Evolutionary conservation across 805 yeast species (phyloP).

Genomic region (Yamadazyma sp.): DNA sequence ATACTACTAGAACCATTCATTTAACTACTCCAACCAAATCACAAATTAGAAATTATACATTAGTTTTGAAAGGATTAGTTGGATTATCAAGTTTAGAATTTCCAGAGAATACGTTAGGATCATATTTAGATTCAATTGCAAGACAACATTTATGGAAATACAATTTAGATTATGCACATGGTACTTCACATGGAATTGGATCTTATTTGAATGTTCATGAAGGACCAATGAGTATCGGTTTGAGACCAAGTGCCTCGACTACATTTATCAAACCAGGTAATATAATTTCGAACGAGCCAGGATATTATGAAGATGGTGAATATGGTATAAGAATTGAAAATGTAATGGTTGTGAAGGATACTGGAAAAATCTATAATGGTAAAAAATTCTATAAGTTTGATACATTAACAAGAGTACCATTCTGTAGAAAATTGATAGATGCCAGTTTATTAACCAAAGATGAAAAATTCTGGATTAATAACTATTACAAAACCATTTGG

Average conservation of each 20-base stretch:
- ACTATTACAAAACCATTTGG: constrained; percentile 60
- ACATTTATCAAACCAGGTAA: constrained; percentile 49
- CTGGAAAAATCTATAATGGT: constrained; percentile 47
- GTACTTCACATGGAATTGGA: constrained; percentile 68
- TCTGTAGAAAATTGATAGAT: constrained; percentile 71
- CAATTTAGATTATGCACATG: constrained; percentile 60
- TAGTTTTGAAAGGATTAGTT: constrained; percentile 57
- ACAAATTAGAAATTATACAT: constrained; percentile 49
- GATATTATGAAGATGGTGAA: constrained; percentile 56
- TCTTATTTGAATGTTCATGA: constrained; percentile 60
- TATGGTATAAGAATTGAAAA: constrained; percentile 58
- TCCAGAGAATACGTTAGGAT: constrained; percentile 56
- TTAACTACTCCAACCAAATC: constrained; percentile 46
- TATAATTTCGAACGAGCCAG: constrained; percentile 60
- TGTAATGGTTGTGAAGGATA: constrained; percentile 46
- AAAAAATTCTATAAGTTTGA: constrained; percentile 66
- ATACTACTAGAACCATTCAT: constrained; percentile 60
- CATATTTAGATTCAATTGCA: constrained; percentile 53
- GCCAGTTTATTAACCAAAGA: constrained; percentile 48
- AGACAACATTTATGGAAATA: constrained; percentile 55
- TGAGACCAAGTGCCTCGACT: constrained; percentile 47
- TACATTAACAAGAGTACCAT: constrained; percentile 82
- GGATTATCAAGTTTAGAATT: constrained; percentile 47
- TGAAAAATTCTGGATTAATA: constrained; percentile 68
- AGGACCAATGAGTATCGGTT: constrained; percentile 62